Conservation (phyloP, 805 yeast genomes). For the Saccharomycopsis selenospora region DNA sequence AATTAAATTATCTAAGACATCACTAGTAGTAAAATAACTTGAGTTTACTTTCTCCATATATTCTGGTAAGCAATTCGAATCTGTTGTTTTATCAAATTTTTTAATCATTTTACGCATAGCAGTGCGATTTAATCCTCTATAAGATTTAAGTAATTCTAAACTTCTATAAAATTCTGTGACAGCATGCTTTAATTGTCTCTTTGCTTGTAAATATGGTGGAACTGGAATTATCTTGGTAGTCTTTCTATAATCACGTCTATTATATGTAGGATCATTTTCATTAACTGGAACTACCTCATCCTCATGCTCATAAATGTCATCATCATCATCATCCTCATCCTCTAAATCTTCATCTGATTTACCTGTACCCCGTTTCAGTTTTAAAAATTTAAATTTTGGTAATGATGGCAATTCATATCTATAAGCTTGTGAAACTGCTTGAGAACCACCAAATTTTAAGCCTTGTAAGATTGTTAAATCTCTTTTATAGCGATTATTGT, state of each 20-base stretch:
- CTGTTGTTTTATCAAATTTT: conserved; percentile 76
- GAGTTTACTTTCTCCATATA: conserved; percentile 54
- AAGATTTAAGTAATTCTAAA: conserved; percentile 62
- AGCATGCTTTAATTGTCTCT: conserved; percentile 62
- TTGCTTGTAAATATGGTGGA: conserved; percentile 45
- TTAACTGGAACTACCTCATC: conserved; percentile 7
- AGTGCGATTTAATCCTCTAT: conserved; percentile 69
- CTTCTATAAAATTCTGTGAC: conserved; percentile 66
- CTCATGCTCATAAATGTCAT: background rate
- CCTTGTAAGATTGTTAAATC: background rate
- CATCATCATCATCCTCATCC: conserved; percentile 1
- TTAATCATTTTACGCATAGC: conserved; percentile 86
- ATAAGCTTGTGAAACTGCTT: conserved; percentile 24
- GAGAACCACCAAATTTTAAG: background rate
- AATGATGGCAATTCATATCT: conserved; percentile 38
- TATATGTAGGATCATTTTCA: conserved; percentile 27
- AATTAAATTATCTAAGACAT: conserved; percentile 56
- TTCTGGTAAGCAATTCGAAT: conserved; percentile 34
- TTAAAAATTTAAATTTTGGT: conserved; percentile 33
- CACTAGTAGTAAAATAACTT: conserved; percentile 56
- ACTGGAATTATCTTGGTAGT: conserved; percentile 37
- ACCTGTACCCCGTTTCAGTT: conserved; percentile 21
- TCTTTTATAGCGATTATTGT: background rate
- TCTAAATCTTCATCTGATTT: conserved; percentile 5
- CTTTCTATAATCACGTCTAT: conserved; percentile 43